Percentiles rank a stretch among this genome's conserved stretches.
Evolutionary conservation across 1,284 basidiomycete genomes (phyloP).

Genomic region (Ustilago loliicola): DNA sequence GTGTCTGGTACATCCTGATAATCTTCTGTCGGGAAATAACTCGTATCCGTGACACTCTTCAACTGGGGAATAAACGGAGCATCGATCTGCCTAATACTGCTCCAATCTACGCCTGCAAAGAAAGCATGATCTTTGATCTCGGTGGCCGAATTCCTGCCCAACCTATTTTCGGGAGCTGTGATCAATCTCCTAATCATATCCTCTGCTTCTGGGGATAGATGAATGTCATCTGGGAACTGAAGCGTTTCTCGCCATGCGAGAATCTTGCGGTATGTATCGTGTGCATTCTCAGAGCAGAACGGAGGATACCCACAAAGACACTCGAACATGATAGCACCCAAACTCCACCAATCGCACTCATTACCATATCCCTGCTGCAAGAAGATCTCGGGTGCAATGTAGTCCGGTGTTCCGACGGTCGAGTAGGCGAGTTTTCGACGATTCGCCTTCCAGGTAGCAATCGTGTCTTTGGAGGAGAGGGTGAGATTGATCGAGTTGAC

Average conservation of each 20-base stretch:
- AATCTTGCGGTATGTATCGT: conserved; percentile 98
- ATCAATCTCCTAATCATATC: conserved; percentile 89
- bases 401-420: conserved; percentile 98
- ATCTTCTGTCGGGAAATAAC: conserved; percentile 97
- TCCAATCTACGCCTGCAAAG: conserved; percentile 97
- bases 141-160: conserved; percentile 77
- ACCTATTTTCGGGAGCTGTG: conserved; percentile 83
- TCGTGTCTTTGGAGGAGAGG: conserved; percentile 67
- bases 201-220: conserved; percentile 90
- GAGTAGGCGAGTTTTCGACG: conserved; percentile 96
- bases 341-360: conserved; percentile 95
- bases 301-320: conserved; percentile 95
- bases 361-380: conserved; percentile 96
- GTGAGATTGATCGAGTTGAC: conserved; percentile 70
- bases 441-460: conserved; percentile 96
- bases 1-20: conserved; percentile 83
- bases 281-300: conserved; percentile 97
- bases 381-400: conserved; percentile 99
- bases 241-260: conserved; percentile 92
- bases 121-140: conserved; percentile 95
- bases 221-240: conserved; percentile 94
- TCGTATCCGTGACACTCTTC: conserved; percentile 86
- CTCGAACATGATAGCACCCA: conserved; percentile 96
- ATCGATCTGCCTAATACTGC: conserved; percentile 88
- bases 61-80: conserved; percentile 95